Evolutionary conservation across 495 filamentous ascomycete genomes (phyloP), one percentile per base, ranked within the genome.

Genomic region (Penicillium simplicissimum): DNA sequence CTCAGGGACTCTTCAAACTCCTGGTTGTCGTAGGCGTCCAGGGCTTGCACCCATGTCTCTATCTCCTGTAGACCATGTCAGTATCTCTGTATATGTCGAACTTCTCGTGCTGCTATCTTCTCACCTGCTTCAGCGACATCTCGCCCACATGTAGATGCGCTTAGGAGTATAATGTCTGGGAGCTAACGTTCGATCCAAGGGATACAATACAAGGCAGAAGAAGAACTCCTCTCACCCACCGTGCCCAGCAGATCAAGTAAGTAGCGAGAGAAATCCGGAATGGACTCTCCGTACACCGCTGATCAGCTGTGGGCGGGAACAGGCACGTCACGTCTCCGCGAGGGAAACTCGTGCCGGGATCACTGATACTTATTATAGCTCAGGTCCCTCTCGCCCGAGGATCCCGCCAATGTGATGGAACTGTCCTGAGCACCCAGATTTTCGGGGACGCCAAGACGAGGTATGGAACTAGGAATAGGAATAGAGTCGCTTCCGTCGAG

Each of bases 1-100:
- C 84, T 84, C 59, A 98, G 74, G 6, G 96, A 85, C 62, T 90
- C 85, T 62, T 97, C 95, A 75, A 96, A 98, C 67, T 98, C 91
- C 78, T 97, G 94, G 72, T 91, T 91, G 76, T 99, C 95, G 79
- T 98, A 99, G 69, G 89, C 88, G 57, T 83, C 88, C 28, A 98
- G 85, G 67, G 95, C 95, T 73, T 88, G 82, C 61, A 98, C 96
- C 95, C 95, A 99, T 36, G 91, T 95, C 81, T 98, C 93, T 77
- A 99, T 98, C 89, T 98, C 96, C 93, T 98, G 74, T 15, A 66
- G 42, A 67, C 23, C 28, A 64, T 54, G 58, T 76, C 52, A 71
- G 67, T 45, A n/a, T 57, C 19, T 35, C 47, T 13, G 10, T 1
- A 11, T n/a, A 69, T 48, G 7, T 15, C 13, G 13, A 52, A 5